Base-by-base conservation (phyloP, 352 stramenopile genomes). In the Phytophthora sp. region DNA sequence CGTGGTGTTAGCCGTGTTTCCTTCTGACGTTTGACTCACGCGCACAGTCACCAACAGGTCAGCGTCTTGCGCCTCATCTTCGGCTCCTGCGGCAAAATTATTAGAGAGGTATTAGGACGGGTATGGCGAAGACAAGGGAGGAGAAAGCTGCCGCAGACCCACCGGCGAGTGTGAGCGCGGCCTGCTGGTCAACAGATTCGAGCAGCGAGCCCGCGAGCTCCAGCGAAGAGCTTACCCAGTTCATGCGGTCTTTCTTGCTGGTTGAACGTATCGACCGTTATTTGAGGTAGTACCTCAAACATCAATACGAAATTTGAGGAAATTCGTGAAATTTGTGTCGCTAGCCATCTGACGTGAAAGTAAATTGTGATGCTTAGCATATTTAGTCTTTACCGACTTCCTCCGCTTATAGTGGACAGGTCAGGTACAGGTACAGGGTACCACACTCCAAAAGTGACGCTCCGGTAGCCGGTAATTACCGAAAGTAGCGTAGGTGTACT, bases 101-200 rank as follows among this genome's bases (percentile, higher is more conserved):
- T 59, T 36, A 31, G 15, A 65, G 4, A 68, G 39, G 21, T 9
- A 55, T 52, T 18, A 62, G 18, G n/a, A 16, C 33, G 5, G 8
- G 15, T 11, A 3, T 21, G 12, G 27, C 20, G 8, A 7, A 44
- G 2, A 21, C 18, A 11, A 13, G 21, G 1, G 29, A 12, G 7
- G 4, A 3, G 47, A 13, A 38, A 16, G 5, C 4, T 55, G 9
- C n/a, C n/a, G 35, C 13, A 44, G 18, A 60, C 54, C 7, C 52
- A 77, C 76, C 76, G 11, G 74, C 63, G 27, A 95, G 78, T n/a
- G 80, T 93, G 42, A 90, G 69, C 20, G 88, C 85, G 18, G 86
- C 88, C 27, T 90, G 87, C 74, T 95, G 86, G 63, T 95, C 88
- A 52, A 95, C 88, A 4, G 84, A 93, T 72, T 95, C 86, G 46